Evolutionary conservation across 768 basidiomycete genomes (phyloP), one percentile per base, ranked within the genome.

Genomic region (Boletellus ananiceps): DNA sequence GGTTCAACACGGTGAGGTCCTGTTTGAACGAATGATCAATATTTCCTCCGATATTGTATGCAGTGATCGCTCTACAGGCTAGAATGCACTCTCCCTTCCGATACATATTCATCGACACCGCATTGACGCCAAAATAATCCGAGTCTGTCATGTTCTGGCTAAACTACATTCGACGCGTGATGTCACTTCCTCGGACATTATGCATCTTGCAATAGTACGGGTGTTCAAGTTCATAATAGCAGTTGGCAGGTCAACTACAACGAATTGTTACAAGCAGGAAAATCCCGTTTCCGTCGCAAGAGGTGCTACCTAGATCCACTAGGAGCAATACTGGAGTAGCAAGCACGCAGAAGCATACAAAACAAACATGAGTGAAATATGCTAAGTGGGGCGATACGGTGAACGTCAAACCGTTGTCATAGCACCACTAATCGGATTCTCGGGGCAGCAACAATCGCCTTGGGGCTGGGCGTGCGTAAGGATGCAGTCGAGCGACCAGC

Each of bases 381-480:
- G 21, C 40, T 14, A 15, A 39, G 37, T 2, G 11, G 9, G 14
- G 31, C 45, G 21, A 40, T n/a, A 16, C n/a, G 32, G 13, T 33
- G 23, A 4, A 33, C 21, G 12, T 31, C 6, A 6, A 19, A 2
- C 29, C 42, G 19, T 34, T 16, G 7, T 29, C 8, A 8, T 13
- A 14, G 25, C 7, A n/a, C 12, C 7, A 18, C 21, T 42, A 43
- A 36, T 50, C 38, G 9, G 35, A 43, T 48, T 60, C 60, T 27
- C 25, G 48, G 16, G 64, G 56, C 8, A 67, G 39, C 8, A 60
- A 5, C 38, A 63, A 18, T n/a, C 49, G 51, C 41, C 19, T 57
- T 6, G 63, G 49, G 0, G 19, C 13, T 11, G 50, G 41, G 21
- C 63, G 56, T 6, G 39, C 32, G 31, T 65, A 59, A 14, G 65